Base-by-base conservation (phyloP, 768 basidiomycete genomes). In the Sarcomyxa edulis region DNA sequence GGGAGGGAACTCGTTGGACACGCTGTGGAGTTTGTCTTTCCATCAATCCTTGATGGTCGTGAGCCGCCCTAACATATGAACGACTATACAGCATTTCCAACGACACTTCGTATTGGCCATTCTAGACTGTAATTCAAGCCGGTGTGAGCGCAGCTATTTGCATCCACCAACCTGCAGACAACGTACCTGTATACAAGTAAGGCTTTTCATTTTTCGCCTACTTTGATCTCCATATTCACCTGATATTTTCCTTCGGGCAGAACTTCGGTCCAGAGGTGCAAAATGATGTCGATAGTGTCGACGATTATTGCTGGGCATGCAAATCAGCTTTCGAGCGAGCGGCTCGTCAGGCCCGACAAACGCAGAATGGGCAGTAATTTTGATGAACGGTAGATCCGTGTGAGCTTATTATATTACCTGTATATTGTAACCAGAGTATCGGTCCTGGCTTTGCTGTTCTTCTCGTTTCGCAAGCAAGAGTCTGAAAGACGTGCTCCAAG, bases 1-100 rank as follows among this genome's bases (percentile, higher is more conserved):
- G 85, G 43, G 75, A 85, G 72, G 85, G 85, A 58, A 87, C 84
- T 14, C 74, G 74, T 16, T 88, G 84, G 84, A 61, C 66, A 39
- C 71, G 67, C 43, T 88, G 85, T 57, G 78, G 79, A 50, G 84
- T 87, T 62, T 48, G 55, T 60, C 11, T 36, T 33, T 39, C 32
- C n/a, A 46, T 24, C 14, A n/a, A n/a, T n/a, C n/a, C n/a, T n/a
- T n/a, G n/a, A 22, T 29, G 3, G 7, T 14, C 21, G 30, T 27
- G 11, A 24, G 25, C 39, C 16, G 18, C n/a, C 20, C 30, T 42
- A n/a, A 33, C 31, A n/a, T 43, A 16, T 18, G 3, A 23, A 10
- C 7, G 11, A 18, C 31, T 40, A 18, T 45, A 25, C 44, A 88
- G 85, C 85, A 88, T 55, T 88, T 87, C 54, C 85, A 87, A 59